Base-by-base conservation (phyloP, 2,329 filamentous ascomycete genomes). In the Hymenoscyphus fraxineus region DNA sequence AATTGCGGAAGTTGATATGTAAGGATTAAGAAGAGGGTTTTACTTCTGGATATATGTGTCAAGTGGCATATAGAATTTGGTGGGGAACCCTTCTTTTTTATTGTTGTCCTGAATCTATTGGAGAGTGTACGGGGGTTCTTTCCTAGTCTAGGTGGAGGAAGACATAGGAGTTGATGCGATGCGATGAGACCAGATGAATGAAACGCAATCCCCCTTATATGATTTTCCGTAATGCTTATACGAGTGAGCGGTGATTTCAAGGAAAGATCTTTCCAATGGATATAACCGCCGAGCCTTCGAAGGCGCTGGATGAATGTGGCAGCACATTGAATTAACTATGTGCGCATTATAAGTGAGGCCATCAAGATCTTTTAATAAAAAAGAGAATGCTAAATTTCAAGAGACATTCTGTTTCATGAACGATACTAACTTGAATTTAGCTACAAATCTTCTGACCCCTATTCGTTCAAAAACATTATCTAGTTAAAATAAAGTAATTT, bases 81-180 rank as follows among this genome's bases (percentile, higher is more conserved):
- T 54, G 22, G 22, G 47, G 47, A 27, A 54, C 47, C 35, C 35
- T 57, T 57, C 13, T 54, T 15, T 4, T 54, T 47, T 47, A 27
- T 54, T 27, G 19, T 27, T 60, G 27, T 55, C 58, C 27, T 19
- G 59, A 41, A 32, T 60, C 57, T 27, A 64, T n/a, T 16, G 67
- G 68, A 54, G 67, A 69, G 67, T 70, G 66, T 68, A 67, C 60
- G 66, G 65, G 64, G 54, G 40, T 44, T 65, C n/a, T 22, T 51
- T 54, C 19, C 13, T 44, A 7, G 41, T 35, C 35, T 35, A 35
- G 40, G 51, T 31, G 41, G 63, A 58, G 32, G 60, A 40, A 15
- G 40, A 44, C 19, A 56, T 57, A 39, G 62, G 41, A 15, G 57
- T 56, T 57, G 61, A 60, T 60, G 41, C 41, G 54, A 65, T 63